Base-by-base conservation (phyloP, 495 filamentous ascomycete genomes). In the Amorphotheca resinae region DNA sequence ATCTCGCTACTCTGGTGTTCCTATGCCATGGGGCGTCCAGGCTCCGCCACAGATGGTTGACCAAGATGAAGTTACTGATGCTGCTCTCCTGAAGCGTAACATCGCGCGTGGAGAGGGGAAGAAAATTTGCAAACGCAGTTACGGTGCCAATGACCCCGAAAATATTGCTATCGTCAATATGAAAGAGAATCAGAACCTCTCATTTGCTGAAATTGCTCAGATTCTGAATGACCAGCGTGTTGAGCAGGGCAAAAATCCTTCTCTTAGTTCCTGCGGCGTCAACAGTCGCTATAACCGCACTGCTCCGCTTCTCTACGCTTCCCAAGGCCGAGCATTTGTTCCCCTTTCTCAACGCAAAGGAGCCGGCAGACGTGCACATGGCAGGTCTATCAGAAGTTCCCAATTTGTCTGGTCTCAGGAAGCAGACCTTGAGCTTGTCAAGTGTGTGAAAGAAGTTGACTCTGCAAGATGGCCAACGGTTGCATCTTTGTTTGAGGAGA, bases 101-200 rank as follows among this genome's bases (percentile, higher is more conserved):
- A 11, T 53, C 1, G 25, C 22, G 0, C 39, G 44, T 15, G 37
- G 32, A 12, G 18, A 23, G 2, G 33, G 22, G 2, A 38, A 31
- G 2, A 41, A 38, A n/a, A 35, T 53, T 8, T 50, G 38, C 22
- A 34, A 33, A 15, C 37, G 50, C 6, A 45, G 42, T 14, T 46
- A 41, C 18, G 54, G 50, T 14, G 50, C 48, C n/a, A 53, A 47
- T 20, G 50, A 56, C 32, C 54, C 54, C 3, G 54, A 56, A 38
- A 56, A 56, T 35, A 50, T 53, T 14, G 22, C 21, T 1, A 53
- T 56, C 21, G 47, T 53, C 34, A 49, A 53, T 11, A 7, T 53
- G 44, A 25, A 34, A 6, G 54, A 56, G 15, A 30, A 17, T 5
- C 22, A 46, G 2, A 31, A 31, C 21, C 9, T 38, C 9, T 30